These are phyloP conservation scores for Symbiotaphrina buchneri DNA, from an alignment of 495 filamentous ascomycete genomes.

Conservation along the genomic window DNA sequence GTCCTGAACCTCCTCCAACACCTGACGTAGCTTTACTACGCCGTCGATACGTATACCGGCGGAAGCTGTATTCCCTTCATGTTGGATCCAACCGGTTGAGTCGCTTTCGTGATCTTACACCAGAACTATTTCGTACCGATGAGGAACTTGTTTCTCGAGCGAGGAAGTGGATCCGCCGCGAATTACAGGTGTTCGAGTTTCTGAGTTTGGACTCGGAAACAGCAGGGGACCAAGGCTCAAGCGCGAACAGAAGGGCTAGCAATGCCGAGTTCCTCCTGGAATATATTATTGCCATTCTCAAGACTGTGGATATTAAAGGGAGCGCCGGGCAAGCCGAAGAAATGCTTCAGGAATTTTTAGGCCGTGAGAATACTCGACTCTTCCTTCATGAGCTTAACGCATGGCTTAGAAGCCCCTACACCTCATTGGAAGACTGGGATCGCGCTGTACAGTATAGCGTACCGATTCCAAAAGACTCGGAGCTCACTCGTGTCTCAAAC, in stretches of 20 bases:
- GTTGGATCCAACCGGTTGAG: constrained; percentile 70
- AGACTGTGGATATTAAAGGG: constrained; percentile 74
- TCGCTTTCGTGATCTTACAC: constrained; percentile 53
- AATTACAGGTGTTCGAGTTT: constrained; percentile 73
- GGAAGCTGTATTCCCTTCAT: constrained; percentile 59
- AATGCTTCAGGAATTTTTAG: constrained; percentile 70
- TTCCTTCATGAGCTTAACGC: constrained; percentile 70
- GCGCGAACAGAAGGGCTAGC: constrained; percentile 28
- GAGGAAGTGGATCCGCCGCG: constrained; percentile 70
- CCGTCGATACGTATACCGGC: constrained; percentile 53
- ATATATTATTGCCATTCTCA: constrained; percentile 73
- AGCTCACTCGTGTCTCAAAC: too few species aligned
- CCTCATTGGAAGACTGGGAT: constrained; percentile 53
- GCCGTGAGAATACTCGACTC: constrained; percentile 48
- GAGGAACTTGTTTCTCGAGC: constrained; percentile 56
- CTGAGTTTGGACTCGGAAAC: constrained; percentile 20
- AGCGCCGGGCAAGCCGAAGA: constrained; percentile 71
- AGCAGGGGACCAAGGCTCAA: constrained; percentile 10
- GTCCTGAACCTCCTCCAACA: constrained; percentile 8
- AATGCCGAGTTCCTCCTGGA: constrained; percentile 83
- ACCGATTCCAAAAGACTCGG: constrained; percentile 1
- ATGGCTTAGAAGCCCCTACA: constrained; percentile 65
- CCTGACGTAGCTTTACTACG: constrained; percentile 36
- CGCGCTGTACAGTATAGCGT: constrained; percentile 49
- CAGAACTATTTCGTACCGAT: constrained; percentile 35